These are phyloP conservation scores for Scheffersomyces segobiensis DNA, from an alignment of 1,139 yeast genomes.

Conservation along the genomic window DNA sequence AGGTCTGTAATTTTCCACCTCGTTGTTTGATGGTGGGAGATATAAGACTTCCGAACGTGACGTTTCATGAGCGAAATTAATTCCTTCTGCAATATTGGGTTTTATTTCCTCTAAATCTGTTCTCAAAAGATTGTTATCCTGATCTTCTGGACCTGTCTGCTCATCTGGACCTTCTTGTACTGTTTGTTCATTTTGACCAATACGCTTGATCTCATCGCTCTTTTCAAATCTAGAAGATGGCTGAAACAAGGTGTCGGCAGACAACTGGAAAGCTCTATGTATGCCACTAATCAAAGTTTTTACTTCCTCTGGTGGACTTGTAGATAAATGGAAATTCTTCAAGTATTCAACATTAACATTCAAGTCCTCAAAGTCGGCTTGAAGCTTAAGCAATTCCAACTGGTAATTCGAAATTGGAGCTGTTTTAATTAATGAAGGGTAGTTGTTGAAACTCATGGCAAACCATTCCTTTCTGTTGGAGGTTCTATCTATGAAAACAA, in stretches of 20 bases:
- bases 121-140: background rate
- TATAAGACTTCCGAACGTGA: slow-evolving; percentile 11
- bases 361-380: slow-evolving; percentile 5
- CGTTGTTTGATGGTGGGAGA: background rate
- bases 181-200: slow-evolving; percentile 21
- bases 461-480: slow-evolving; percentile 70
- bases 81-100: slow-evolving; percentile 40
- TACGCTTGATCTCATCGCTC: slow-evolving; percentile 17
- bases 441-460: slow-evolving; percentile 76
- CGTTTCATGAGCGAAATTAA: slow-evolving; percentile 28
- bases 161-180: no score
- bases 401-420: slow-evolving; percentile 72
- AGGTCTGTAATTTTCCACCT: background rate
- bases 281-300: slow-evolving; percentile 52
- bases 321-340: slow-evolving; percentile 19
- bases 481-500: slow-evolving; percentile 67
- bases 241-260: slow-evolving; percentile 35
- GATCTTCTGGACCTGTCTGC: no score
- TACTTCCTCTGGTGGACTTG: slow-evolving; percentile 13
- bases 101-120: slow-evolving; percentile 4
- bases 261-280: slow-evolving; percentile 42
- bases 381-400: slow-evolving; percentile 29
- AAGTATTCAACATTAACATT: slow-evolving; percentile 15
- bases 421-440: slow-evolving; percentile 77
- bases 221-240: slow-evolving; percentile 34